A percentile compares a stretch with the other conserved stretches of the same genome.
Conservation (phyloP, 306 rosid genomes). For the Medicago ruthenica region DNA sequence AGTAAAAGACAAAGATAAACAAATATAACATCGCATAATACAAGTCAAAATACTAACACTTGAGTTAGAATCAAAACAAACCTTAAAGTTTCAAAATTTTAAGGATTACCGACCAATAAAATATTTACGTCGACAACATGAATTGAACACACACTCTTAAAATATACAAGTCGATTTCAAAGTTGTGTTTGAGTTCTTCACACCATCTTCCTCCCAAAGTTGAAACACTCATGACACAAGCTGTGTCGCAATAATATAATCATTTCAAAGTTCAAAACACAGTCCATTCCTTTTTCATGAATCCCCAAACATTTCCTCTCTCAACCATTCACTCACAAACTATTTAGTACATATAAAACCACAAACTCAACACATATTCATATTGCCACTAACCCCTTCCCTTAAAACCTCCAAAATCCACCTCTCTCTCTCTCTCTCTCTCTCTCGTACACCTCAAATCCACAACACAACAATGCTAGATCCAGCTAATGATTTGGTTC, state of each 20-base stretch:
- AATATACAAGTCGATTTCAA: no score
- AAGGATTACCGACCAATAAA: no score
- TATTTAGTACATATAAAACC: conserved; percentile 28
- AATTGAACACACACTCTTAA: no score
- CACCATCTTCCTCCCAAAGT: conserved; percentile 36
- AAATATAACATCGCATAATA: no score
- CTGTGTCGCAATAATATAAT: conserved; percentile 38
- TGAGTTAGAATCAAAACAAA: no score
- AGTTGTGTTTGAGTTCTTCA: neutral
- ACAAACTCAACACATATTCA: conserved; percentile 1
- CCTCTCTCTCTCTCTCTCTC: neutral
- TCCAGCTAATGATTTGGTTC: conserved; percentile 78
- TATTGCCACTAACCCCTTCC: neutral
- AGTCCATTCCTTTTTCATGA: conserved; percentile 25
- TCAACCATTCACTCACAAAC: conserved; percentile 28
- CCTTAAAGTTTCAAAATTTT: no score
- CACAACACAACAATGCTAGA: conserved; percentile 64
- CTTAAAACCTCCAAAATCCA: conserved; percentile 28
- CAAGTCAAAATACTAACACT: no score
- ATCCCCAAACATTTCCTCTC: neutral
- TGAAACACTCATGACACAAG: conserved; percentile 40
- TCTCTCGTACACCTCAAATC: neutral
- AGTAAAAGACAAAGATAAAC: no score
- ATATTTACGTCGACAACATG: no score
- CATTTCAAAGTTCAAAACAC: conserved; percentile 38